Base-by-base conservation (phyloP, 1,284 basidiomycete species). In the Ceratobasidium sp. region DNA sequence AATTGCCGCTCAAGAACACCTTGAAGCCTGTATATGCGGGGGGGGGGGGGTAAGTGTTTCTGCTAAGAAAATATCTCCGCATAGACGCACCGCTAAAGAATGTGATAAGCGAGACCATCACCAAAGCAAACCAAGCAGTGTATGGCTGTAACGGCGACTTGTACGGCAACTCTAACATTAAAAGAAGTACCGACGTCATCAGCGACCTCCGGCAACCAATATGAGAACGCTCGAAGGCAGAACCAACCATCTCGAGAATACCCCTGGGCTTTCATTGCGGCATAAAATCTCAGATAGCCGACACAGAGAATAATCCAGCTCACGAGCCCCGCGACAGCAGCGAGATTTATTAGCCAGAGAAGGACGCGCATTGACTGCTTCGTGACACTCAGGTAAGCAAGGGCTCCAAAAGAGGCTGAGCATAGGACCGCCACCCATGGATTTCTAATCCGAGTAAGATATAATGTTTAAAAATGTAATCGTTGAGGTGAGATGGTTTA, bases 91-190 rank as follows among this genome's bases (percentile, higher is more conserved):
- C 81, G 42, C 79, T 80, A 67, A 80, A 79, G 28, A 81, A 68
- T 7, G 80, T 71, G 39, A 80, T 78, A 44, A 79, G 53, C 9
- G 70, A 39, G 42, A 79, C 79, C 69, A 77, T 76, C 40, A 80
- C 39, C 15, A 77, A 56, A 18, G 79, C 80, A 53, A 82, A 81
- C 79, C 80, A 84, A 0, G 81, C 83, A 12, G 81, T 77, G 51
- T 80, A 86, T 0, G 86, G 86, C 80, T 86, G 85, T 63, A 85
- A 79, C 20, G 84, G 85, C 1, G 85, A 83, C 23, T 80, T 81
- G 81, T 86, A 87, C 2, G 85, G 85, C 58, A 85, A 81, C 26
- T 82, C 80, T 79, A 56, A 49, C 51, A 33, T 46, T n/a, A 72
- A 15, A 55, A 72, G 44, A 78, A 64, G 46, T 42, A 26, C 4